Evolutionary conservation across 2,329 filamentous ascomycete genomes (phyloP).

Genomic region (Fusarium fujikuroi): DNA sequence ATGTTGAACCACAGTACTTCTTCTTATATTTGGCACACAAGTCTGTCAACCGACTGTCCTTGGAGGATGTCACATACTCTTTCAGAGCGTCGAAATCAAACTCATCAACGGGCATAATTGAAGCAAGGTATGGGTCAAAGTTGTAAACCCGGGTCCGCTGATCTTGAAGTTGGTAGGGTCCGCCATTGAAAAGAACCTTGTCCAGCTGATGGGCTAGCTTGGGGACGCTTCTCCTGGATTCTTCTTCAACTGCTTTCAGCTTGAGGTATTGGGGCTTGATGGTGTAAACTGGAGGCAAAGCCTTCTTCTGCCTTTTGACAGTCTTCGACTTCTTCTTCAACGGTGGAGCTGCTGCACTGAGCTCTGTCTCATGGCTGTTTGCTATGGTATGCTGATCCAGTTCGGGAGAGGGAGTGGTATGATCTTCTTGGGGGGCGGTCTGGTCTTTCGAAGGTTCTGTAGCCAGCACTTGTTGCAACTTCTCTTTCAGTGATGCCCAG

Average conservation of each 20-base stretch:
- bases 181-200: conserved; percentile 93
- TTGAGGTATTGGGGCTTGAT: conserved; percentile 43
- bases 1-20: conserved; percentile 94
- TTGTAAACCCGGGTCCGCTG: conserved; percentile 89
- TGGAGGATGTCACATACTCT: conserved; percentile 90
- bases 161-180: conserved; percentile 92
- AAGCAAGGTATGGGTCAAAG: conserved; percentile 93
- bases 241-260: conserved; percentile 48
- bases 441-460: not conserved
- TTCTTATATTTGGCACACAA: conserved; percentile 74
- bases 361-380: not conserved
- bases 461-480: conserved; percentile 34
- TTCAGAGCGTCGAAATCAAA: conserved; percentile 92
- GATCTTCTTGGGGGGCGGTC: not conserved
- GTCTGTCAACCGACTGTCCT: conserved; percentile 76
- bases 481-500: conserved; percentile 47
- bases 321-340: not conserved
- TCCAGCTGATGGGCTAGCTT: conserved; percentile 79
- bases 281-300: conserved; percentile 42
- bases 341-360: not conserved
- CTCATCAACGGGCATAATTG: conserved; percentile 91
- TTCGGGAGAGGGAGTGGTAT: not conserved
- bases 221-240: conserved; percentile 60
- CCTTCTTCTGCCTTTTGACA: not conserved
- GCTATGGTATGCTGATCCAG: not conserved